phyloP scores from a whole-genome alignment of 192 early-diverging fungal species.

The Coemansia aciculifera region DNA sequence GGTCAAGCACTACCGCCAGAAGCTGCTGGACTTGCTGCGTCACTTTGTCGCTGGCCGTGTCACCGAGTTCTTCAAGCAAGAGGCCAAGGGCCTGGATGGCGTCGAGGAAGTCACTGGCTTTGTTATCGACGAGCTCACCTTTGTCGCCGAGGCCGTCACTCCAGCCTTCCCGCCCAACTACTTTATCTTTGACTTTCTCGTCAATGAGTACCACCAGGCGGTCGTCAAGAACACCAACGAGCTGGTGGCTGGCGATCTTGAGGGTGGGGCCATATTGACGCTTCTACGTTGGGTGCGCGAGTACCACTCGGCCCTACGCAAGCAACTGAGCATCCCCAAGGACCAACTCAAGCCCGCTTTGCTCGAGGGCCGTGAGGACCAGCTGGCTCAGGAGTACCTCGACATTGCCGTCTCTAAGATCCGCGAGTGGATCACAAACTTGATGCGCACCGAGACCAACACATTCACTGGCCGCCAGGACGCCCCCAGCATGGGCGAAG shows the following conservation, averaged over 20 bases:
- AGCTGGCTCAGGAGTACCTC: constrained; percentile 85
- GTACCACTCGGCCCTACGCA: constrained; percentile 87
- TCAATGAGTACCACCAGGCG: constrained; percentile 92
- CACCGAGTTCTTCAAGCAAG: constrained; percentile 61
- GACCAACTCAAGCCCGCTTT: constrained; percentile 86
- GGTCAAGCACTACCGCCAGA: constrained; percentile 46
- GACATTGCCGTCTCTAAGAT: constrained; percentile 86
- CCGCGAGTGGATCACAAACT: constrained; percentile 88
- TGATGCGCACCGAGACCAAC: constrained; percentile 79
- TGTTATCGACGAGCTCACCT: constrained; percentile 84
- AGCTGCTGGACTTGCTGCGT: constrained; percentile 48
- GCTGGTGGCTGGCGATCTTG: constrained; percentile 71
- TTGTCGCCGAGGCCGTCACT: constrained; percentile 84
- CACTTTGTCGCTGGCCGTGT: constrained; percentile 36
- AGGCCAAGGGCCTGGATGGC: constrained; percentile 41
- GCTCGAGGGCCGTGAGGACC: constrained; percentile 91
- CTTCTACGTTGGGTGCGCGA: constrained; percentile 89
- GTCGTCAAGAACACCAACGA: constrained; percentile 80
- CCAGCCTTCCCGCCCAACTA: constrained; percentile 88
- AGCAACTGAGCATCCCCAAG: constrained; percentile 79
- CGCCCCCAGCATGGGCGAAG: constrained; percentile 74
- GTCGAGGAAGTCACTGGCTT: constrained; percentile 66
- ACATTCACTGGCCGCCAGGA: constrained; percentile 64
- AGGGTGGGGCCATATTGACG: constrained; percentile 84
- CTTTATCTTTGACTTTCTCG: constrained; percentile 94